These are phyloP conservation scores for Leishmania martiniquensis DNA, from an alignment of 208 protist species.

Conservation along the genomic window DNA sequence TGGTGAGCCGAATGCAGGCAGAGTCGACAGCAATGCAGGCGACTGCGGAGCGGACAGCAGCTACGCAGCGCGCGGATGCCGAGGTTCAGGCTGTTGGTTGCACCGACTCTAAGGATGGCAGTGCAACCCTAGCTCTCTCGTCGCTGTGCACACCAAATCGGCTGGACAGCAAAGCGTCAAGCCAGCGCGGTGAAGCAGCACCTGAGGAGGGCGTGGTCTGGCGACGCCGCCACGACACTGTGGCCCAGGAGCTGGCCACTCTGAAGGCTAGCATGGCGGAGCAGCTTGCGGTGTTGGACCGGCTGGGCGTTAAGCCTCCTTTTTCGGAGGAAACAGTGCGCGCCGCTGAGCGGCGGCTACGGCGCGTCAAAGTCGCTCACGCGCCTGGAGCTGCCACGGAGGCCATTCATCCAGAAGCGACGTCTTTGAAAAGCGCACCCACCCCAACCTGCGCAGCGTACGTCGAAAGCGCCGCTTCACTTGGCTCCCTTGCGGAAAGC, in stretches of 20 bases:
- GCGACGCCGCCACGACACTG: slow-evolving; percentile 27
- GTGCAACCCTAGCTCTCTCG: not conserved
- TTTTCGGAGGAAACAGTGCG: slow-evolving; percentile 32
- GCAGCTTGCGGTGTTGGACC: slow-evolving; percentile 67
- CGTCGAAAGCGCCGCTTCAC: not conserved
- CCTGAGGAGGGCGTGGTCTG: slow-evolving; percentile 8
- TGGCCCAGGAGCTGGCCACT: slow-evolving; percentile 46
- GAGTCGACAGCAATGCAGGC: slow-evolving; percentile 16
- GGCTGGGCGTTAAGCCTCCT: slow-evolving; percentile 56
- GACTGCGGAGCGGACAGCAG: not conserved
- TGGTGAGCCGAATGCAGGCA: slow-evolving; percentile 41
- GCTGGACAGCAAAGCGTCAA: not conserved
- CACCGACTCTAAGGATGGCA: not conserved
- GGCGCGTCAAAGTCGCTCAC: slow-evolving; percentile 17
- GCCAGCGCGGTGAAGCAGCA: not conserved
- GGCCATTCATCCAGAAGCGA: not conserved
- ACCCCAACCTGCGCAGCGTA: not conserved
- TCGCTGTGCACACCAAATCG: not conserved
- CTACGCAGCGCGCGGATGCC: not conserved
- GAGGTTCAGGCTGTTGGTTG: not conserved
- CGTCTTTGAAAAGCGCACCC: not conserved
- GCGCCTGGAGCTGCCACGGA: not conserved
- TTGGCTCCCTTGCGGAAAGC: not conserved
- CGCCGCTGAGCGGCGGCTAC: slow-evolving; percentile 26
- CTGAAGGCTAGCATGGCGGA: slow-evolving; percentile 58